Base-by-base conservation (phyloP, 108 stramenopile genomes). In the Nannochloropsis granulata region DNA sequence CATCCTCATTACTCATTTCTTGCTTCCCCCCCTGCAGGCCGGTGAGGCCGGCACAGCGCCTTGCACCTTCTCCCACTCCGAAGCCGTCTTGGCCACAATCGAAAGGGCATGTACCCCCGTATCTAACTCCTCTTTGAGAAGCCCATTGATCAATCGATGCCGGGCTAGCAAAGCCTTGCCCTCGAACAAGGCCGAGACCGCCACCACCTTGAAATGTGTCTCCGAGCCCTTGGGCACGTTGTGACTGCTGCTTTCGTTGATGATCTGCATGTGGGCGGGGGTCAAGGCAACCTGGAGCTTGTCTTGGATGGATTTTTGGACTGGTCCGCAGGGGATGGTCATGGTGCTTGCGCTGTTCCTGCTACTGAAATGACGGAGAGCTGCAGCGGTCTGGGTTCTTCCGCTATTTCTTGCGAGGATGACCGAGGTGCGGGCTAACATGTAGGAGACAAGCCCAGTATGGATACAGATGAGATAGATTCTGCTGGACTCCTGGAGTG, bases 171-270 rank as follows among this genome's bases (percentile, higher is more conserved):
- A 87, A 25, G 78, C 78, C 44, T 88, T 85, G 25, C 92, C 91
- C n/a, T 93, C 87, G 86, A 98, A 96, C 71, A 88, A 82, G 5
- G 84, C 83, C 13, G 94, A 93, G 2, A 96, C 93, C 12, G 80
- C 92, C 25, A 96, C 90, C 13, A 95, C 95, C 90, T 98, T 96
- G 90, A 98, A 98, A 87, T 98, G 97, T 7, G 95, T 96, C 90
- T 98, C 96, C 23, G 95, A 83, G 21, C 88, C 88, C 45, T 34
- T 21, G 23, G 85, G 86, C 21, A 86, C 88, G 24, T 85, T 85
- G 85, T 90, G 89, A 84, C 26, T 87, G 13, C 45, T 43, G 78
- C 88, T 89, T 44, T 90, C 89, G 23, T 90, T 90, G 78, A 90
- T 87, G 25, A 90, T 85, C 24, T 86, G 81, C 25, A 88, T 79